phyloP scores from a whole-genome alignment of 257 asterid species.

The Capsicum chinense region DNA sequence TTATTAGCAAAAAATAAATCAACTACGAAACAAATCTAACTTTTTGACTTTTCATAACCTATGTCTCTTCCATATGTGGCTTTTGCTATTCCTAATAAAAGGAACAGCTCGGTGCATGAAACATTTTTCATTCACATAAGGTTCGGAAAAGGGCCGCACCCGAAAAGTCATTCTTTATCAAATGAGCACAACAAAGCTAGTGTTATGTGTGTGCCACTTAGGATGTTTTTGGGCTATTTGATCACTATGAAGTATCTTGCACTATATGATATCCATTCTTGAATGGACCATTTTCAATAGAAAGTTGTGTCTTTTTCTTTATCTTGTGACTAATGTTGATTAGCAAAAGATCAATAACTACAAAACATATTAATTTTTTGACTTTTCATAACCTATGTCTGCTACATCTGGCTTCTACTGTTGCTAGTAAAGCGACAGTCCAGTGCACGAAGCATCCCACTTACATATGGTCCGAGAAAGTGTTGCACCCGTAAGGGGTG shows the following conservation, averaged over 20 bases:
- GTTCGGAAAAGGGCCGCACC: too few relatives aligned
- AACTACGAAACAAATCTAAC: not conserved
- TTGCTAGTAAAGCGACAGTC: too few relatives aligned
- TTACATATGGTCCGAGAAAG: not conserved
- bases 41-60: slow-evolving; percentile 24
- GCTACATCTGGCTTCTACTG: not conserved
- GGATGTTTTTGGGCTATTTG: not conserved
- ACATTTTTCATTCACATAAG: too few relatives aligned
- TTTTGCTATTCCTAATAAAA: not conserved
- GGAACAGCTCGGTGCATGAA: too few relatives aligned
- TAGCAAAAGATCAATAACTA: not conserved
- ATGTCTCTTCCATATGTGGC: not conserved
- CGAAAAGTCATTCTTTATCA: slow-evolving; percentile 28
- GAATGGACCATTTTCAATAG: not conserved
- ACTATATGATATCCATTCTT: not conserved
- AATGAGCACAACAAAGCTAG: slow-evolving; percentile 2
- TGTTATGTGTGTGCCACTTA: not conserved
- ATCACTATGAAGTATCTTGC: not conserved
- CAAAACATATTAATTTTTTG: not conserved
- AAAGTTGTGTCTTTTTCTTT: not conserved
- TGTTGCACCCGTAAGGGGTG: not conserved
- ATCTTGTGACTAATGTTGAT: not conserved
- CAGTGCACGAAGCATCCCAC: not conserved
- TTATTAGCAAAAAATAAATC: not conserved
- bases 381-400: slow-evolving; percentile 12